These are phyloP conservation scores for Cercophora sp. DNA, from an alignment of 495 filamentous ascomycete species.

Conservation along the genomic window DNA sequence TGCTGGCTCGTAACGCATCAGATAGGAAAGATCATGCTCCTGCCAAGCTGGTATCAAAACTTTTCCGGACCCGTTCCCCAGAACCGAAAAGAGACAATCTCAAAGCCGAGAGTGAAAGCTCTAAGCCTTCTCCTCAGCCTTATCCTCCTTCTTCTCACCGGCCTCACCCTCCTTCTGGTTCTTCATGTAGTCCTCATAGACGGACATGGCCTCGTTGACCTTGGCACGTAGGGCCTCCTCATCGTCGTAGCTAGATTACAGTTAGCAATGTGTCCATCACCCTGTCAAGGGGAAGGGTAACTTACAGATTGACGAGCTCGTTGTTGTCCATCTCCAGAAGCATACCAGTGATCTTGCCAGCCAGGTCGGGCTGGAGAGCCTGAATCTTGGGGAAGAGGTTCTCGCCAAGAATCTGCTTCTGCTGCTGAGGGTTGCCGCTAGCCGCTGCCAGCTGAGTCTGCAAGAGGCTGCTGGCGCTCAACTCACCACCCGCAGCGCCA, in stretches of 20 bases:
- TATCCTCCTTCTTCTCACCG: slow-evolving; percentile 51
- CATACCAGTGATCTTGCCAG: slow-evolving; percentile 99
- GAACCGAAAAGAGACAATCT: slow-evolving; percentile 32
- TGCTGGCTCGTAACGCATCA: slow-evolving; percentile 12
- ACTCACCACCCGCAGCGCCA: slow-evolving; percentile 37
- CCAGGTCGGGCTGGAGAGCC: slow-evolving; percentile 84
- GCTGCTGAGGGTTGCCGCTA: slow-evolving; percentile 60
- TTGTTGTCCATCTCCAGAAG: slow-evolving; percentile 97
- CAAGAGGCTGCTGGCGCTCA: slow-evolving; percentile 39
- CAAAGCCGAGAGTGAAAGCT: too few relatives aligned
- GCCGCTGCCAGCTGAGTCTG: slow-evolving; percentile 48
- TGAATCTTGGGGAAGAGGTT: slow-evolving; percentile 97
- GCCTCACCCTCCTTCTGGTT: slow-evolving; percentile 49
- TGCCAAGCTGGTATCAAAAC: slow-evolving; percentile 44
- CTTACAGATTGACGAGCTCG: slow-evolving; percentile 94
- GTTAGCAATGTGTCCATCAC: slow-evolving; percentile 23
- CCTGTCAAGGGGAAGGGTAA: slow-evolving; percentile 24
- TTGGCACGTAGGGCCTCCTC: slow-evolving; percentile 85
- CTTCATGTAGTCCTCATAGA: slow-evolving; percentile 99
- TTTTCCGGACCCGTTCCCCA: slow-evolving; percentile 40
- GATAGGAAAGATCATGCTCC: slow-evolving; percentile 35
- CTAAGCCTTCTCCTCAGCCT: slow-evolving; percentile 56
- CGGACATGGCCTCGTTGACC: slow-evolving; percentile 92
- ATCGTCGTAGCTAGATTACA: slow-evolving; percentile 69
- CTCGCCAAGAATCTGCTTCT: slow-evolving; percentile 98